Evolutionary conservation across 2,329 filamentous ascomycete species (phyloP).

Genomic region (Neophaeococcomyces aloes): DNA sequence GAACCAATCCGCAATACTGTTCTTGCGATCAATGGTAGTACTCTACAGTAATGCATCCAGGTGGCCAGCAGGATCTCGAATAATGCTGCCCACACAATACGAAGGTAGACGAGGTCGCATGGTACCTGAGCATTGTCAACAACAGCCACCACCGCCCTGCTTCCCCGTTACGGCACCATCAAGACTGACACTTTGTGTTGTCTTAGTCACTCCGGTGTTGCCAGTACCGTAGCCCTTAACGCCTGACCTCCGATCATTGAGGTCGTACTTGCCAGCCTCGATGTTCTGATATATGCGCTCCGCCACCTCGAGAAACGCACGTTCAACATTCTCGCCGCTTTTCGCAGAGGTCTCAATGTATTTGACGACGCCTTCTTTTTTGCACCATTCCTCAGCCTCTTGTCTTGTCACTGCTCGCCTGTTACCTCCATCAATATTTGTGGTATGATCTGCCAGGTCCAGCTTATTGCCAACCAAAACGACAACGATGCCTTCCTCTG

Average conservation of each 20-base stretch:
- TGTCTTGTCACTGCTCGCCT: conserved; percentile 63
- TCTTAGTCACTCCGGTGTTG: conserved; percentile 24
- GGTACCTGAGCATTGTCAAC: not conserved
- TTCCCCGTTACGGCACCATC: conserved; percentile 38
- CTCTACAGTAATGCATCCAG: too few relatives aligned
- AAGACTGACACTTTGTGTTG: conserved; percentile 34
- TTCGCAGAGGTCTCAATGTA: conserved; percentile 97
- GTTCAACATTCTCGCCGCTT: conserved; percentile 86
- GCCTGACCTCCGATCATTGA: conserved; percentile 84
- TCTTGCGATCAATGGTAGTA: too few relatives aligned
- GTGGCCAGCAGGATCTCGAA: too few relatives aligned
- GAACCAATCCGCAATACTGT: too few relatives aligned
- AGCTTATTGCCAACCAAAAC: conserved; percentile 93
- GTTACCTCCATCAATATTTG: conserved; percentile 33
- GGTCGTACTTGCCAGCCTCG: conserved; percentile 84
- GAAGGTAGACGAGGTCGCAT: not conserved
- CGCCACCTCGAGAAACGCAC: conserved; percentile 84
- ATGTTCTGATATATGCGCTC: conserved; percentile 96
- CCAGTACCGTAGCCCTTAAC: conserved; percentile 57
- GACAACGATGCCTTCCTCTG: conserved; percentile 89
- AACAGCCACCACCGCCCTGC: conserved; percentile 26
- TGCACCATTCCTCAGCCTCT: conserved; percentile 86
- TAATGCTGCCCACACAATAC: too few relatives aligned
- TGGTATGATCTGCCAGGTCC: conserved; percentile 52
- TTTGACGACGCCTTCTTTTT: conserved; percentile 70